These are phyloP conservation scores for Pleurotus sapidus DNA, from an alignment of 768 basidiomycete genomes.

Conservation along the genomic window DNA sequence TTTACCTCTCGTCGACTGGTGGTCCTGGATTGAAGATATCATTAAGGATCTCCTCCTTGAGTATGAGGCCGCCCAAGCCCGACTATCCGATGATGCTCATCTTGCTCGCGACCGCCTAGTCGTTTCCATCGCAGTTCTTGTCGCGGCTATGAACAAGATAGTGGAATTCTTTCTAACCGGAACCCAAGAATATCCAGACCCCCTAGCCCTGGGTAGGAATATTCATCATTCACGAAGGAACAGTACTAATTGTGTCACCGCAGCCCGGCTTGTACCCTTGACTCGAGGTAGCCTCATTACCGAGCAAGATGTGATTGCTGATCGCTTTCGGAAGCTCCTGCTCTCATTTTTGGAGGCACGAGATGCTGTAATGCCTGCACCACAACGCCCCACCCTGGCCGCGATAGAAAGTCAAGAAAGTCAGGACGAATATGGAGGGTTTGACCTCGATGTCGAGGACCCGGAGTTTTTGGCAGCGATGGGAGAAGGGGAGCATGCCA, in stretches of 20 bases:
- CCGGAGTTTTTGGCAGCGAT: constrained; percentile 56
- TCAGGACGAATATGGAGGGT: constrained; percentile 66
- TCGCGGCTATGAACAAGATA: constrained; percentile 56
- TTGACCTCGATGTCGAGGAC: constrained; percentile 57
- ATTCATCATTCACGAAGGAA: constrained; percentile 34
- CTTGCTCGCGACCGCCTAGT: constrained; percentile 22
- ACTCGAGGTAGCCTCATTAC: constrained; percentile 8
- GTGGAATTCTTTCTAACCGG: constrained; percentile 25
- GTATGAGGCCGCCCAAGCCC: constrained; percentile 28
- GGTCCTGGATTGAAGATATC: constrained; percentile 67
- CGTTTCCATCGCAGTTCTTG: constrained; percentile 45
- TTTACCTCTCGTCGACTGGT: constrained; percentile 47
- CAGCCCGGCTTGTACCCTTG: background rate
- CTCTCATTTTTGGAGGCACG: constrained; percentile 63
- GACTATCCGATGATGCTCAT: constrained; percentile 9
- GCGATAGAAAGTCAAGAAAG: constrained; percentile 55
- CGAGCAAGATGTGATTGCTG: constrained; percentile 11
- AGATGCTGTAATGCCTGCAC: constrained; percentile 41
- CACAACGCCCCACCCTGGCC: constrained; percentile 21
- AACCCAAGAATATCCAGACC: constrained; percentile 54
- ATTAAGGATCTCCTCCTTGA: constrained; percentile 53
- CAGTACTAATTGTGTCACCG: background rate
- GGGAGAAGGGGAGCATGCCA: constrained; percentile 27
- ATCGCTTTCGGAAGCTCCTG: constrained; percentile 50
- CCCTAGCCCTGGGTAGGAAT: constrained; percentile 43